Evolutionary conservation across 805 yeast genomes (phyloP).

Genomic region (Pichia thaimueangensis): DNA sequence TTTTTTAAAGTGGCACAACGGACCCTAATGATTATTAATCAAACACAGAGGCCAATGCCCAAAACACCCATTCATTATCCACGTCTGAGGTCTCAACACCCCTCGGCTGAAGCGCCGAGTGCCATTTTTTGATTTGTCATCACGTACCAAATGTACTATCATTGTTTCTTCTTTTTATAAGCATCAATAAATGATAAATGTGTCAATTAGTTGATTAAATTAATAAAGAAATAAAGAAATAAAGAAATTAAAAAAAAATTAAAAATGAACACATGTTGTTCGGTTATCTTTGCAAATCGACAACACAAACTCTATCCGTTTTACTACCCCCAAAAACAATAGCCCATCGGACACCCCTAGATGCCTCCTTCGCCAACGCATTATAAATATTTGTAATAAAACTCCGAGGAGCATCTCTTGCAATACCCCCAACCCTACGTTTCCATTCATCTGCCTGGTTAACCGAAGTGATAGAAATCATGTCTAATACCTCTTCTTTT

Average conservation of each 20-base stretch:
- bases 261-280: background rate
- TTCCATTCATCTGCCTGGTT: conserved; percentile 75
- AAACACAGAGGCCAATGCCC: too few relatives aligned
- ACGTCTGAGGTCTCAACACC: too few relatives aligned
- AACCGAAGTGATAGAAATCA: conserved; percentile 73
- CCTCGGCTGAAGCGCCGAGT: too few relatives aligned
- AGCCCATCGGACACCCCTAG: conserved; percentile 69
- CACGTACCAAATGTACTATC: too few relatives aligned
- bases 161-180: too few relatives aligned
- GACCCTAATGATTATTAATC: too few relatives aligned
- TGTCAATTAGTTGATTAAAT: too few relatives aligned
- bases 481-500: conserved; percentile 77
- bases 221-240: background rate
- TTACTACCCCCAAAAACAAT: conserved; percentile 76
- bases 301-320: conserved; percentile 60
- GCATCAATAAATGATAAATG: too few relatives aligned
- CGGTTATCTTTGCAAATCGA: conserved; percentile 52
- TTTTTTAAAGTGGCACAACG: too few relatives aligned
- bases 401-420: conserved; percentile 74
- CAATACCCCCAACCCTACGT: conserved; percentile 74
- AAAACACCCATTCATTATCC: too few relatives aligned
- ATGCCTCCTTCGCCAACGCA: conserved; percentile 65
- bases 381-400: conserved; percentile 70
- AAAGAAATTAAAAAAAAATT: background rate
- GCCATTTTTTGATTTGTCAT: too few relatives aligned